Conservation (phyloP, 768 basidiomycete species). For the Pulveroboletus sp. region DNA sequence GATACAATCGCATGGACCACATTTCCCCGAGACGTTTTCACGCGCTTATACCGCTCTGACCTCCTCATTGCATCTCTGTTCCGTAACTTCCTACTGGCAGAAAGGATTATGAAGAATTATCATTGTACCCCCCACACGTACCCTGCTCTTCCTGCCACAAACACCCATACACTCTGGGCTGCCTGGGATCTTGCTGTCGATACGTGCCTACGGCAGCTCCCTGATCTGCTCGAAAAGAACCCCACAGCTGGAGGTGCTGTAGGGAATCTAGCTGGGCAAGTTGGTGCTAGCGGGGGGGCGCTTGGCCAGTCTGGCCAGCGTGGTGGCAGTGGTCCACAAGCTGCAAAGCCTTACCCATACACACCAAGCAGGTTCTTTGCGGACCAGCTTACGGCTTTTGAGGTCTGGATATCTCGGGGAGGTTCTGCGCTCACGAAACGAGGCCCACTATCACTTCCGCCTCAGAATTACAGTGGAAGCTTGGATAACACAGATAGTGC, state of each 20-base stretch:
- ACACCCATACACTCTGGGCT: constrained; percentile 94
- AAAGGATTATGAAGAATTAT: constrained; percentile 97
- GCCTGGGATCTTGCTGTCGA: constrained; percentile 98
- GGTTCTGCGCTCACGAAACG: constrained; percentile 77
- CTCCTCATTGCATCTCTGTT: constrained; percentile 94
- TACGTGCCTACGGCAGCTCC: constrained; percentile 89
- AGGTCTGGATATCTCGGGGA: constrained; percentile 96
- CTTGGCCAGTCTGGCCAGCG: constrained; percentile 17
- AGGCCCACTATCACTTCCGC: constrained; percentile 70
- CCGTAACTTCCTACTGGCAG: constrained; percentile 94
- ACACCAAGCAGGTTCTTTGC: constrained; percentile 89
- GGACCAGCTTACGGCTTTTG: constrained; percentile 94
- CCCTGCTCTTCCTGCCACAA: constrained; percentile 90
- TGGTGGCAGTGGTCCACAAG: constrained; percentile 17
- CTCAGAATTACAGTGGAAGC: constrained; percentile 35
- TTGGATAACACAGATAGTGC: constrained; percentile 19
- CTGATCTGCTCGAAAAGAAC: constrained; percentile 59
- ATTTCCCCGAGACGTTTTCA: constrained; percentile 90
- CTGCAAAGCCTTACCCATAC: constrained; percentile 62
- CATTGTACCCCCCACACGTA: constrained; percentile 94
- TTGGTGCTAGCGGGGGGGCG: constrained; percentile 7
- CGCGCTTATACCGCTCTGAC: constrained; percentile 90
- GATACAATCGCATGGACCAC: constrained; percentile 99
- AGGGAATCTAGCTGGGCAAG: constrained; percentile 19
- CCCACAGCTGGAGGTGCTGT: constrained; percentile 18